Evolutionary conservation across 2,329 filamentous ascomycete genomes (phyloP).

Genomic region (Aspergillus sp.): DNA sequence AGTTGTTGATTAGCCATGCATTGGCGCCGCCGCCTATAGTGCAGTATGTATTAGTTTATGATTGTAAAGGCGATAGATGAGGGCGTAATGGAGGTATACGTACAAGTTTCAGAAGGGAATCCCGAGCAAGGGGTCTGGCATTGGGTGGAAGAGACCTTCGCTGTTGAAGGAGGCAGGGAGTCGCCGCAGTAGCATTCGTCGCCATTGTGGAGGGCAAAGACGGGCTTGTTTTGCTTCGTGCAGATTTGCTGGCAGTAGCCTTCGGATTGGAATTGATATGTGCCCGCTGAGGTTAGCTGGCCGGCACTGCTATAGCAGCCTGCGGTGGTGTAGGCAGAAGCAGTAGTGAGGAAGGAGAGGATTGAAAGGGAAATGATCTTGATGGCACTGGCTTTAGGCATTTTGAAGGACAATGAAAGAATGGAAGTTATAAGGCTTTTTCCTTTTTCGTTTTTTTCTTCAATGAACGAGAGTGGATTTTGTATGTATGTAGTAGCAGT

Average conservation of each 20-base stretch:
- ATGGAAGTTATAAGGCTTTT: no score
- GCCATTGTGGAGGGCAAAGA: slow-evolving; percentile 23
- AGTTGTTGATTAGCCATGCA: slow-evolving; percentile 20
- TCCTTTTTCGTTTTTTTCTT: no score
- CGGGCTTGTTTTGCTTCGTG: slow-evolving; percentile 8
- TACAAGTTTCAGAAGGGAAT: slow-evolving; percentile 25
- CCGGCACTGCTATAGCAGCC: slow-evolving; percentile 16
- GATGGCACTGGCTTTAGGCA: neutral
- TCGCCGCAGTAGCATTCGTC: slow-evolving; percentile 27
- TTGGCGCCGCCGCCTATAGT: slow-evolving; percentile 12
- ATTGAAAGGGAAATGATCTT: slow-evolving; percentile 8
- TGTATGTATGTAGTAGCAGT: neutral
- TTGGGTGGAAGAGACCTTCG: slow-evolving; percentile 21
- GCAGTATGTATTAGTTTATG: neutral
- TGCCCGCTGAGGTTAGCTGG: neutral
- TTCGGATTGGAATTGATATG: slow-evolving; percentile 7
- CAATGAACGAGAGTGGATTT: neutral
- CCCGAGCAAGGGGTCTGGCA: slow-evolving; percentile 26
- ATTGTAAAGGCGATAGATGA: no score
- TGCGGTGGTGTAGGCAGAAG: slow-evolving; percentile 1
- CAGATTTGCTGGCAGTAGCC: slow-evolving; percentile 22
- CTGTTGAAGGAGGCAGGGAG: slow-evolving; percentile 16
- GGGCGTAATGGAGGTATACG: slow-evolving; percentile 1
- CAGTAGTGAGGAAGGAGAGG: slow-evolving; percentile 7
- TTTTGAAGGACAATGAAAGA: neutral